Evolutionary conservation across 345 rosid genomes (phyloP), one percentile per base, ranked within the genome.

Genomic region (Pistacia atlantica): DNA sequence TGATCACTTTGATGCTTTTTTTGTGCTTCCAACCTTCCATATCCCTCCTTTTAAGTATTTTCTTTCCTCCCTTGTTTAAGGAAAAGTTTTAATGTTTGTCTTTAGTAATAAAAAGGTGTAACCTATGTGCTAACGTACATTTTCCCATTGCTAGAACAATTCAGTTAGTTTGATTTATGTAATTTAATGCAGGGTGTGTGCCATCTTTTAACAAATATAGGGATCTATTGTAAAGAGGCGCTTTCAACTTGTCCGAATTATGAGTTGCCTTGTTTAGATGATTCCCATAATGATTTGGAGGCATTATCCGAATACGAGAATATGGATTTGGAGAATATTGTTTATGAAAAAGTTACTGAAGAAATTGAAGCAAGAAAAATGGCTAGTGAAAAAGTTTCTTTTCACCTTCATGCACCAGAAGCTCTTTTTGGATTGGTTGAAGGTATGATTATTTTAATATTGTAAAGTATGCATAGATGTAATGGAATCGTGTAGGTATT

Each of bases 301-400:
- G 80, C 88, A 74, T 69, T 74, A 75, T 75, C 89, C 73, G 94
- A 87, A 69, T 84, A 89, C 51, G 98, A 93, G 79, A 93, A 92
- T 78, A 95, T 93, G 98, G 98, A 95, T 60, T 80, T 95, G 77
- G 97, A 94, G 84, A 92, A 83, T 79, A 82, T 87, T 87, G 94
- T 86, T 35, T 85, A 84, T 78, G 87, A 83, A 79, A 92, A 88
- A 86, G 91, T 87, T 66, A 85, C 76, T 38, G 93, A 91, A 81
- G 98, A 90, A 85, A 77, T 90, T 65, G 89, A 93, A 84, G 90
- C 91, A 35, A 84, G 86, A 75, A 92, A 85, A 84, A 84, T 56
- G 83, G 92, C 92, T 35, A 82, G 84, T 66, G 87, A 86, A 79
- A 86, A 77, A 54, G 79, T 89, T 81, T 77, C 99, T 83, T 95